Percentiles rank a stretch among this genome's conserved stretches.
phyloP scores from a whole-genome alignment of 2,329 filamentous ascomycete species.

The Eutypa lata region DNA sequence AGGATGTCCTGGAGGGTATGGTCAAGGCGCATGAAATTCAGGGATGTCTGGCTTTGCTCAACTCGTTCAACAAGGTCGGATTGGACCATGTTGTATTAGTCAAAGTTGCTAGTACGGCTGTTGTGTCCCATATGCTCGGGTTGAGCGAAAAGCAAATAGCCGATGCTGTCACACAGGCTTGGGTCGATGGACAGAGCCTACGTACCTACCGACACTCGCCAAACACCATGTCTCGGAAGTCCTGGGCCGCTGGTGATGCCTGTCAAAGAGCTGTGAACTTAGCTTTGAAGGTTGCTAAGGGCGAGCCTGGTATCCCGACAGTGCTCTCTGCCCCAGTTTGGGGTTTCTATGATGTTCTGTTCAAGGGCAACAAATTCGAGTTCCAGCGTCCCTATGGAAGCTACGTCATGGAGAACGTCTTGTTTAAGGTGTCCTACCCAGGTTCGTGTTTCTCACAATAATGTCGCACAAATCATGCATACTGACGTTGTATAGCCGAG shows the following conservation, averaged over 20 bases:
- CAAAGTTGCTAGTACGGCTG: constrained; percentile 93
- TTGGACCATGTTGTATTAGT: constrained; percentile 97
- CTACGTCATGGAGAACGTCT: constrained; percentile 99
- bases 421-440: constrained; percentile 99
- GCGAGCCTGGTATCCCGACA: constrained; percentile 86
- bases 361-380: constrained; percentile 92
- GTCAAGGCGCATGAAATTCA: constrained; percentile 99
- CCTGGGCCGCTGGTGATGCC: constrained; percentile 96
- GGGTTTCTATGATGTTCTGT: constrained; percentile 99
- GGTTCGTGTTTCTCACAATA: constrained; percentile 48
- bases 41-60: constrained; percentile 92
- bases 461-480: neutral
- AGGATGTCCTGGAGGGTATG: constrained; percentile 93
- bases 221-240: constrained; percentile 99
- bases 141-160: constrained; percentile 86
- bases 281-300: constrained; percentile 84
- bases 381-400: constrained; percentile 96
- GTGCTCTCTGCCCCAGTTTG: constrained; percentile 89
- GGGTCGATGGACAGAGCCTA: constrained; percentile 93
- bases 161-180: constrained; percentile 93
- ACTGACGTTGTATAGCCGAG: constrained; percentile 56
- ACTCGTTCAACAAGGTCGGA: constrained; percentile 98
- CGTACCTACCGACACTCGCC: constrained; percentile 96
- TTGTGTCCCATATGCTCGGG: constrained; percentile 93
- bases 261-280: constrained; percentile 94